phyloP scores from a whole-genome alignment of 2,329 filamentous ascomycete species.

The Penicillium brevicompactum region DNA sequence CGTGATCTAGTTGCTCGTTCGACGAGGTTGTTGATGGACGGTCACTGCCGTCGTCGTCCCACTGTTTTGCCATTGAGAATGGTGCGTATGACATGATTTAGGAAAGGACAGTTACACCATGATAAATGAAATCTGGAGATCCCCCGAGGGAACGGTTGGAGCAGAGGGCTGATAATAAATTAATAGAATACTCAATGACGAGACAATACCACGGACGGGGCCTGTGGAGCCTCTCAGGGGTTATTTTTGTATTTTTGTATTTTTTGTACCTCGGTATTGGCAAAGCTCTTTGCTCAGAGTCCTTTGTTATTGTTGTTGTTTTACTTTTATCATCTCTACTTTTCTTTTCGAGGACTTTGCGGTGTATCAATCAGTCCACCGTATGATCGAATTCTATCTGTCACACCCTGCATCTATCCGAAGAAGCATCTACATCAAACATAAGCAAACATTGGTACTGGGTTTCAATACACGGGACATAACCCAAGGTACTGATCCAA shows the following conservation, averaged over 20 bases:
- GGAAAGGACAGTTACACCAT: conserved; percentile 9
- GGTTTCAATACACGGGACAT: not conserved
- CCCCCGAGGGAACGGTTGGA: conserved; percentile 11
- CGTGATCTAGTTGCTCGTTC: conserved; percentile 37
- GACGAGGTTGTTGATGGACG: conserved; percentile 35
- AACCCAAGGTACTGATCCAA: conserved; percentile 2
- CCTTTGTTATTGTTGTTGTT: not conserved
- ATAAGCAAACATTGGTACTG: not conserved
- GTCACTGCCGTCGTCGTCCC: conserved; percentile 31
- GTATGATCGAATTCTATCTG: not conserved
- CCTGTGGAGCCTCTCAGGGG: conserved; percentile 11
- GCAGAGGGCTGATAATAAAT: conserved; percentile 10
- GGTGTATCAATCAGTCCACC: not conserved
- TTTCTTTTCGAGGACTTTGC: not conserved
- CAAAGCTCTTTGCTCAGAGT: not conserved
- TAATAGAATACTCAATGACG: conserved; percentile 12
- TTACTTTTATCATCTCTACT: not conserved
- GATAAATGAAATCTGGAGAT: conserved; percentile 13
- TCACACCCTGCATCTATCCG: not conserved
- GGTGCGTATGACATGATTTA: conserved; percentile 10
- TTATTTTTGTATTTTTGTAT: conserved; percentile 9
- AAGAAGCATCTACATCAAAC: not conserved
- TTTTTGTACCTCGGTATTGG: not conserved
- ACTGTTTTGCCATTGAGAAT: conserved; percentile 7
- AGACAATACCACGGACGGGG: conserved; percentile 3